Evolutionary conservation across 129 eudicot genomes (phyloP).

Genomic region (Pulicaria dysenterica): DNA sequence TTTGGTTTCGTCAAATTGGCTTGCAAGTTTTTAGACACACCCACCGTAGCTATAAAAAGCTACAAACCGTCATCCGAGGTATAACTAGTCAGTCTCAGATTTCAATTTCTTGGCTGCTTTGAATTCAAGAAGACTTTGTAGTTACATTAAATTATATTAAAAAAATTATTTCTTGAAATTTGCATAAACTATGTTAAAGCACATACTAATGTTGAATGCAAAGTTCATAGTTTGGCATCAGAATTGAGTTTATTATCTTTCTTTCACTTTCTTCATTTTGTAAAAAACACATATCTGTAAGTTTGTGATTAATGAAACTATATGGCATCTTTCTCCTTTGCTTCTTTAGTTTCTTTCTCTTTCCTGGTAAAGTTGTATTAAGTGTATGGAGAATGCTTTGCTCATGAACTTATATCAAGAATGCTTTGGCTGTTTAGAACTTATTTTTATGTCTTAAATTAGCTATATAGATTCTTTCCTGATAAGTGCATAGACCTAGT

Average conservation of each 20-base stretch:
- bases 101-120: background rate
- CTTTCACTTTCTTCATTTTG: background rate
- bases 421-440: background rate
- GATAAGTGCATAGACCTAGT: background rate
- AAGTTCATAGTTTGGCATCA: background rate
- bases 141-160: background rate
- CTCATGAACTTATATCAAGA: background rate
- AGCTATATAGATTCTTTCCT: background rate
- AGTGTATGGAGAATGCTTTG: too few species aligned
- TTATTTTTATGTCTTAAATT: background rate
- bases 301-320: background rate
- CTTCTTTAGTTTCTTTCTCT: background rate
- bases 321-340: background rate
- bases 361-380: too few species aligned
- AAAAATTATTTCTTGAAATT: background rate
- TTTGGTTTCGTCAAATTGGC: background rate
- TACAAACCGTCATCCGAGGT: background rate
- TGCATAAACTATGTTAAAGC: background rate
- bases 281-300: background rate
- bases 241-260: background rate
- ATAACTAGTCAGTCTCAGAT: background rate
- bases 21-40: background rate
- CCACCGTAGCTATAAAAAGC: background rate
- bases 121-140: background rate
- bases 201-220: background rate